phyloP scores from a whole-genome alignment of 169 alveolate species.

The Perkinsus olseni region DNA sequence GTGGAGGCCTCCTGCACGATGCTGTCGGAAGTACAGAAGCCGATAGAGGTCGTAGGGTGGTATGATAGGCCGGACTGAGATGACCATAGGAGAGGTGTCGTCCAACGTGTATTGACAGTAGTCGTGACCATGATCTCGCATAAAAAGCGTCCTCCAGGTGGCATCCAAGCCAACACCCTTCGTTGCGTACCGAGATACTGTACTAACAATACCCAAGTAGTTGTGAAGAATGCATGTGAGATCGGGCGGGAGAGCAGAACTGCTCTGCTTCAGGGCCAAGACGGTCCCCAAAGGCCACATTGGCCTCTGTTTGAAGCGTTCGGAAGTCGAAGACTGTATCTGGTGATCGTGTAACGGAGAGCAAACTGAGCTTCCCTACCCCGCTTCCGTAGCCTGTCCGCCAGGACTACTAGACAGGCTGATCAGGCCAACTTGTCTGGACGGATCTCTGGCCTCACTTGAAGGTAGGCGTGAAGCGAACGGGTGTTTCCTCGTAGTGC shows the following conservation, averaged over 20 bases:
- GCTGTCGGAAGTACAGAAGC: not conserved
- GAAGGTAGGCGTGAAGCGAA: not conserved
- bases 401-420: not conserved
- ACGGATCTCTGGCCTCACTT: not conserved
- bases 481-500: not conserved
- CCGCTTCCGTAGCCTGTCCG: not conserved
- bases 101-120: not conserved
- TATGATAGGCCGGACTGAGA: not conserved
- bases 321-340: no score
- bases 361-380: no score
- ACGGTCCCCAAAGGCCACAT: no score
- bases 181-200: not conserved
- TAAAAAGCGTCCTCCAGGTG: not conserved
- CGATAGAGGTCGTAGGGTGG: not conserved
- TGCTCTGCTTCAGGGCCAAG: no score
- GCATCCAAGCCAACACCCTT: not conserved
- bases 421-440: not conserved
- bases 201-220: not conserved
- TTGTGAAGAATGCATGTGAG: not conserved
- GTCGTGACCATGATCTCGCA: not conserved
- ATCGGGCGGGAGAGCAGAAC: not conserved
- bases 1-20: not conserved
- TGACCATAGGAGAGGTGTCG: not conserved
- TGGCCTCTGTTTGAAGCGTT: no score
- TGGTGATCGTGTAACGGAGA: no score